phyloP scores from a whole-genome alignment of 139 green algal species.

The Chlorella sp. region DNA sequence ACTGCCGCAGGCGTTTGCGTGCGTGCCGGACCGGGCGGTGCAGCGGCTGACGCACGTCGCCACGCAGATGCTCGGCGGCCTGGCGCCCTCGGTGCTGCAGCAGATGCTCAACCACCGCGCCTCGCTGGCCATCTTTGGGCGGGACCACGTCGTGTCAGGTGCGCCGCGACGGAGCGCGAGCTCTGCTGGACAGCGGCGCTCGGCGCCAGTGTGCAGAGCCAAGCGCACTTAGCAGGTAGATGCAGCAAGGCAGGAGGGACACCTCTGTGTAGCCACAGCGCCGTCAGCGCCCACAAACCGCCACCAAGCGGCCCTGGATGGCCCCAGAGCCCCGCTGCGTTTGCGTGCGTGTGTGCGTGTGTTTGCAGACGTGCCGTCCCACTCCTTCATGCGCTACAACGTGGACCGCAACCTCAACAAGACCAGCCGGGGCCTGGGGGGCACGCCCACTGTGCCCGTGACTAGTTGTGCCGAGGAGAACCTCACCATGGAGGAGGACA shows the following conservation, averaged over 20 bases:
- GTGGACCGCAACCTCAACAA: constrained; percentile 40
- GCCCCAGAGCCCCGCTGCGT: no score
- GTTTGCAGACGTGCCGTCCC: constrained; percentile 64
- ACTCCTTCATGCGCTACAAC: constrained; percentile 50
- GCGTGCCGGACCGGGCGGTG: constrained; percentile 45
- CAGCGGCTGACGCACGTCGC: constrained; percentile 13
- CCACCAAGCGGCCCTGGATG: no score
- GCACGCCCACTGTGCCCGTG: constrained; percentile 33
- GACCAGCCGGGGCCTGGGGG: constrained; percentile 59
- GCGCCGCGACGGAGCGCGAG: neutral
- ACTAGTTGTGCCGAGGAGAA: constrained; percentile 45
- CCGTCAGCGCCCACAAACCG: no score
- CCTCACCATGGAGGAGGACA: constrained; percentile 49
- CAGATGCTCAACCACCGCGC: constrained; percentile 27
- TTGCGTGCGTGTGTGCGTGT: no score
- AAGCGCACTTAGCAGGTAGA: no score
- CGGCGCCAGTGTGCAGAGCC: no score
- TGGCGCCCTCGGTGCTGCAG: constrained; percentile 26
- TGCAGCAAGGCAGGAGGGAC: no score
- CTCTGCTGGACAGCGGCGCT: no score
- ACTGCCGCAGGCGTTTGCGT: constrained; percentile 51
- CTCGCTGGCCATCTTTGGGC: constrained; percentile 62
- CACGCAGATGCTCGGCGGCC: constrained; percentile 30
- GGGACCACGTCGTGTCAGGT: constrained; percentile 26
- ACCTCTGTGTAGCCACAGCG: no score